Base-by-base conservation (phyloP, 2,329 filamentous ascomycete species). In the Penicillium sp. region DNA sequence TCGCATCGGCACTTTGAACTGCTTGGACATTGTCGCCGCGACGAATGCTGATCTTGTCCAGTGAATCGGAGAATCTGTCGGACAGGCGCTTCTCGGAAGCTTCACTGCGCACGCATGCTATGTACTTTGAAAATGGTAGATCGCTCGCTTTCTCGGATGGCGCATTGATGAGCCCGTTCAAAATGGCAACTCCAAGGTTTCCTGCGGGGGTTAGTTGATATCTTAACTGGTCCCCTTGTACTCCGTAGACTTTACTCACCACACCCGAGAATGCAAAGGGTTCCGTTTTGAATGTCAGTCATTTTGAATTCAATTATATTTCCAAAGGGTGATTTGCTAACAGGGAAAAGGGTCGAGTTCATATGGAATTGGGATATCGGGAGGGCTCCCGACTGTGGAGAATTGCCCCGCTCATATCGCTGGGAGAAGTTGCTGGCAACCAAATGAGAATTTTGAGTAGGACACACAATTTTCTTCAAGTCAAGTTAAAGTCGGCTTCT, bases 71-170 rank as follows among this genome's bases (percentile, higher is more conserved):
- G 48, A 78, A 77, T 43, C 65, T 66, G 1, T 59, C 53, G 3
- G 58, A 49, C 11, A 80, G 58, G 13, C 67, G 66, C 14, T 71
- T 60, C 14, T 70, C 69, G 0, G 77, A 79, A 8, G 38, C 54
- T 48, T 69, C 57, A 54, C 74, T 78, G 22, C 72, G 69, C 0
- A 80, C 77, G 14, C 76, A 79, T 27, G 76, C 77, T 42, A 75
- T 72, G 59, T 75, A 78, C 3, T 49, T 61, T 5, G 52, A 59
- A 48, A 75, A 75, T 13, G 58, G 60, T 13, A 58, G 43, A 5
- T 58, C 52, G 8, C 5, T 50, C 16, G 22, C 47, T 47, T 2
- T 54, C 46, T 48, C 57, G 45, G 32, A 52, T 39, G 45, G 58
- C 24, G n/a, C 55, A 21, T 63, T 62, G 38, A 74, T 47, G 18